A percentile compares a stretch with the other conserved stretches of the same genome.
Evolutionary conservation across 352 stramenopile species (phyloP).

Genomic region (Phytopythium montanum): DNA sequence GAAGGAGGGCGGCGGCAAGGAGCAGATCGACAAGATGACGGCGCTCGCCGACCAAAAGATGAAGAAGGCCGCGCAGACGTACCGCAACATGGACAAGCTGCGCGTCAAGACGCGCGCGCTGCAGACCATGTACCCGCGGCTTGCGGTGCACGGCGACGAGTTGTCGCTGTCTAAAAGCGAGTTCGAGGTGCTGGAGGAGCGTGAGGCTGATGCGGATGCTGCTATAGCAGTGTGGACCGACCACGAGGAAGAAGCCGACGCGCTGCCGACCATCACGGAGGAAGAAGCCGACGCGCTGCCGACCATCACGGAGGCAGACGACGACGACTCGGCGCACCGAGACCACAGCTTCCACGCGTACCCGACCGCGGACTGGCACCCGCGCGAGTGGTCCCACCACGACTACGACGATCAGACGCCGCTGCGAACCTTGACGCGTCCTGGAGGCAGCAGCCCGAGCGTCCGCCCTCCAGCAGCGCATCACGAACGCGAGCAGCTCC

Average conservation of each 20-base stretch:
- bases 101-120: constrained; percentile 31
- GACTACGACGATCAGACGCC: background rate
- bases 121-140: constrained; percentile 18
- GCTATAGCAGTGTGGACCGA: background rate
- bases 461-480: too few relatives aligned
- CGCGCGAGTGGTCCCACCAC: background rate
- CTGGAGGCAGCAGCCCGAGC: too few relatives aligned
- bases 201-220: background rate
- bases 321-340: constrained; percentile 4
- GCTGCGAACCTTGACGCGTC: background rate
- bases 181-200: background rate
- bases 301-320: constrained; percentile 6
- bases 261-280: constrained; percentile 7
- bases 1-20: constrained; percentile 22
- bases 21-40: constrained; percentile 68
- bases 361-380: constrained; percentile 2
- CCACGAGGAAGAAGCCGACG: background rate
- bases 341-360: constrained; percentile 3
- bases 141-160: constrained; percentile 14
- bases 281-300: background rate
- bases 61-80: constrained; percentile 49
- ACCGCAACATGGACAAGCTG: constrained; percentile 43
- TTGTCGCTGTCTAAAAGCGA: background rate
- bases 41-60: constrained; percentile 55
- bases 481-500: background rate